A percentile compares a stretch with the other conserved stretches of the same genome.
Conservation (phyloP, 148 eudicot genomes). For the Silene latifolia region DNA sequence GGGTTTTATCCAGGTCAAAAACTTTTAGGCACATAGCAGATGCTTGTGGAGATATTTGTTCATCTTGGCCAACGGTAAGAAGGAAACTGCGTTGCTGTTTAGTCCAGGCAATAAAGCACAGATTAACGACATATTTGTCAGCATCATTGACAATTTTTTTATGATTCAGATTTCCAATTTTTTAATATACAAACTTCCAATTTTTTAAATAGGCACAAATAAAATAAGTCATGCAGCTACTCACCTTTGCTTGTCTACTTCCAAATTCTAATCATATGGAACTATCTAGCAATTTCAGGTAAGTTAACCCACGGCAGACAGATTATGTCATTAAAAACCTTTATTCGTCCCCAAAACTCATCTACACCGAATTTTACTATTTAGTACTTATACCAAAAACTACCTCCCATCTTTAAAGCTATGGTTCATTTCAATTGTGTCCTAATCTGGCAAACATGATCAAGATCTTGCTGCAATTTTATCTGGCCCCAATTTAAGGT, state of each 20-base stretch:
- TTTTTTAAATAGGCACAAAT: background rate
- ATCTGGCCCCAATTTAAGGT: background rate
- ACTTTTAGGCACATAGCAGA: slow-evolving; percentile 77
- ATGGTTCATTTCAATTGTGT: background rate
- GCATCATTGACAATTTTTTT: background rate
- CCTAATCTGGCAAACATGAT: background rate
- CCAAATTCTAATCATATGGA: background rate
- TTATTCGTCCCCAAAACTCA: background rate
- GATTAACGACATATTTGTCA: slow-evolving; percentile 12
- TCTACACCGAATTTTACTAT: background rate
- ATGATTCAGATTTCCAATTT: background rate
- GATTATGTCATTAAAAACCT: background rate
- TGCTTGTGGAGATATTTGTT: slow-evolving; percentile 64
- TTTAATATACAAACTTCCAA: background rate
- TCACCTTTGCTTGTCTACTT: background rate
- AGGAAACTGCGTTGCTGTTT: slow-evolving; percentile 85
- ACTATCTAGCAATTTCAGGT: background rate
- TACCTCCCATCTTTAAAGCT: background rate
- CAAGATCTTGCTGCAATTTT: background rate
- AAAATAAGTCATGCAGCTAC: background rate
- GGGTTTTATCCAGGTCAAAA: slow-evolving; percentile 89
- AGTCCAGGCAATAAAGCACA: slow-evolving; percentile 10
- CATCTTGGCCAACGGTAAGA: slow-evolving; percentile 92
- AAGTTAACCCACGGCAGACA: background rate
- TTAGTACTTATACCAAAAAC: background rate